Base-by-base conservation (phyloP, 495 filamentous ascomycete genomes). In the Chaetomium cochliodes region DNA sequence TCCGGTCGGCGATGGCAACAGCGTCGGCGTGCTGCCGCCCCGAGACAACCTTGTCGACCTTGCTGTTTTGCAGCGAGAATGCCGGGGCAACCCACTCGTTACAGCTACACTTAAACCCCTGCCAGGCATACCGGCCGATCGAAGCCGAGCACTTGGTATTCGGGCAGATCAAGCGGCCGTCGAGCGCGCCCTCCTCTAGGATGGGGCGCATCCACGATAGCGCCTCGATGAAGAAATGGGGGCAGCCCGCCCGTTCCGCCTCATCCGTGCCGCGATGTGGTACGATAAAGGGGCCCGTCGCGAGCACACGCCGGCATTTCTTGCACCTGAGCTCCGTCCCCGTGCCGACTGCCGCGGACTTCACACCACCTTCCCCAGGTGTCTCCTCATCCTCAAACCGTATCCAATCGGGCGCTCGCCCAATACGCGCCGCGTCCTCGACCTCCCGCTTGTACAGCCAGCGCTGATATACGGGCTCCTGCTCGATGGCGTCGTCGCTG, bases 81-180 rank as follows among this genome's bases (percentile, higher is more conserved):
- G 89, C 92, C n/a, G 96, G 96, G 22, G 92, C 87, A 12, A 96
- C 81, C 92, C 96, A 97, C 39, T 89, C 84, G 44, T 88, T 87
- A 75, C 94, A 98, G 67, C 88, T 96, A 78, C 94, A 98, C 75
- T 85, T 88, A 80, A 97, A 86, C 60, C 96, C 94, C 72, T 96
- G 90, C 93, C 96, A 98, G 33, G 92, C 90, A 70, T 97, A 97
- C 66, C 93, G 88, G 49, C 96, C 94, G 25, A 98, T 86, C 54
- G 92, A 91, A 22, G 88, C 85, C 50, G 79, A 77, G 71, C 94
- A 97, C 67, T 88, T 90, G 0, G 71, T 41, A 67, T 88, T 89
- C 30, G 93, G 92, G 72, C 93, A 97, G 47, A 87, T 87, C 47
- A 98, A 75, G 30, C 92, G 87, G 11, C 93, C 93, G 13, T 91